Base-by-base conservation (phyloP, 2,329 filamentous ascomycete genomes). In the Fusarium guadeloupense region DNA sequence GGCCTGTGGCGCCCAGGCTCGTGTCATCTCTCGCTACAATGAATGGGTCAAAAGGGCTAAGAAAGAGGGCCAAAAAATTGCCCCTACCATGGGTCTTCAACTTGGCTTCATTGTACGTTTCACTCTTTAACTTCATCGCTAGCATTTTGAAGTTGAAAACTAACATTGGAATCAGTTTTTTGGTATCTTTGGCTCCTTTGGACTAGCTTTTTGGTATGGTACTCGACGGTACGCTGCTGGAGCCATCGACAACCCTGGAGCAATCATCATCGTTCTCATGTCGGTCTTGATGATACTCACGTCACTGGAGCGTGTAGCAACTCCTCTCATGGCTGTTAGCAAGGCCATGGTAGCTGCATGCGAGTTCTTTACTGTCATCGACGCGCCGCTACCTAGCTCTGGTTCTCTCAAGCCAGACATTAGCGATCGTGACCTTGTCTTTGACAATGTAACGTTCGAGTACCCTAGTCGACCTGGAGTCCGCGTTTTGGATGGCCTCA, bases 201-300 rank as follows among this genome's bases (percentile, higher is more conserved):
- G 75, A 2, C 62, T 81, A 2, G 71, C 74, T 2, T 81, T 81
- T 49, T 81, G 78, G 77, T 80, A 76, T 45, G 79, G 78, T 0
- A 72, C 76, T 10, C 72, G 73, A 41, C 68, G 78, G 9, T 79
- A 71, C 43, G 59, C 71, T 6, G 60, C 69, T 13, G 71, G 71
- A 1, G 66, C 72, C 10, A 72, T 81, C 26, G 42, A 67, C 5
- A 71, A 71, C 20, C 70, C 77, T 6, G 73, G 76, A 21, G 74
- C 72, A 3, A 74, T 81, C 20, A 69, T 79, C 16, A 72, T 77
- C 9, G 70, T 73, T 13, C 62, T 73, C 9, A 77, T 77, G 73
- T 75, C 71, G 6, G 73, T 78, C 14, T 76, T 77, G 74, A 63
- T 78, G 66, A 62, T 76, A 9, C 67, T 75, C 4, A 74, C 73